phyloP scores from a whole-genome alignment of 2,329 filamentous ascomycete genomes.

The Stylonectria norvegica region DNA sequence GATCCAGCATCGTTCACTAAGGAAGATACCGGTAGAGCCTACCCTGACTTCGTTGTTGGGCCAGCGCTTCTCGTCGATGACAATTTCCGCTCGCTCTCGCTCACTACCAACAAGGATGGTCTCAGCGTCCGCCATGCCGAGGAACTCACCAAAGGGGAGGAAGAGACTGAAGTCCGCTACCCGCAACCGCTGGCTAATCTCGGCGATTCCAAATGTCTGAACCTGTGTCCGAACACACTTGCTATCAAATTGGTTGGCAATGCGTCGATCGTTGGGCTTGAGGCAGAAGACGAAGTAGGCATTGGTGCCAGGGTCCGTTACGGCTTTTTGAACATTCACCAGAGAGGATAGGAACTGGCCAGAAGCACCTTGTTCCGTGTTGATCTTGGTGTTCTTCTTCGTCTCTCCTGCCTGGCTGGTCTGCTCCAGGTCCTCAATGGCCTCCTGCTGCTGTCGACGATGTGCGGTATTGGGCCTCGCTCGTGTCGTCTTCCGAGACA shows the following conservation, averaged over 20 bases:
- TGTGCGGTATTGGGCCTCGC: constrained; percentile 31
- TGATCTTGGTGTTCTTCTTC: constrained; percentile 41
- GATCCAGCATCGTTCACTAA: constrained; percentile 94
- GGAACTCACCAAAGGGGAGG: constrained; percentile 91
- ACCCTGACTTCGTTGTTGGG: constrained; percentile 85
- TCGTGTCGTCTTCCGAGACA: constrained; percentile 67
- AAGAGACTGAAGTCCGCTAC: constrained; percentile 96
- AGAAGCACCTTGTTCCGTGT: constrained; percentile 76
- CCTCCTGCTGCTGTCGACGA: constrained; percentile 40
- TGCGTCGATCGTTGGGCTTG: constrained; percentile 94
- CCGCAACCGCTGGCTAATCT: constrained; percentile 89
- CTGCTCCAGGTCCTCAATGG: constrained; percentile 46
- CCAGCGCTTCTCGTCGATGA: constrained; percentile 93
- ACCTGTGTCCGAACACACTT: constrained; percentile 95
- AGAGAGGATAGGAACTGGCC: constrained; percentile 88
- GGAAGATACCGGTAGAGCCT: constrained; percentile 88
- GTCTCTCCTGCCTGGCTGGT: constrained; percentile 46
- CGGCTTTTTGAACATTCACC: constrained; percentile 84
- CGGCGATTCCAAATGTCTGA: constrained; percentile 92
- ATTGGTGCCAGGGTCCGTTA: constrained; percentile 80
- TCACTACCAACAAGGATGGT: constrained; percentile 87
- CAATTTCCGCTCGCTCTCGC: constrained; percentile 82
- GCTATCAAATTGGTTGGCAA: constrained; percentile 98
- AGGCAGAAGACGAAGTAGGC: constrained; percentile 95
- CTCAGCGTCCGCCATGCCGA: constrained; percentile 82